A percentile compares a stretch with the other conserved stretches of the same genome.
Conservation (phyloP, 179 eudicot species). For the Beta corolliflora region DNA sequence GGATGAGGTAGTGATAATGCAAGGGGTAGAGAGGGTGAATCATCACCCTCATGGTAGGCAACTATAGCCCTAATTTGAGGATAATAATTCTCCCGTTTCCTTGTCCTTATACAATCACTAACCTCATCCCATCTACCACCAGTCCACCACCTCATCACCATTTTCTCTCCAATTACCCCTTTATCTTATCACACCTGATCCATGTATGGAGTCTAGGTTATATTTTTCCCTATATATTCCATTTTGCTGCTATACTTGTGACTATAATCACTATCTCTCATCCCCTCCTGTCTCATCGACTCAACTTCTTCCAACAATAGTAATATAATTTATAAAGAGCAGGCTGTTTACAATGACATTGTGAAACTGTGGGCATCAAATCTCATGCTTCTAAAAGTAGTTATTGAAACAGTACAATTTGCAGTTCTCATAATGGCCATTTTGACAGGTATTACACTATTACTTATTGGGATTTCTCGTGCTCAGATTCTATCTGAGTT, state of each 20-base stretch:
- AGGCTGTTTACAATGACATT: not conserved
- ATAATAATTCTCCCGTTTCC: no score
- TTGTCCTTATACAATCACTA: no score
- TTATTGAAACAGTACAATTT: not conserved
- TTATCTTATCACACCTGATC: no score
- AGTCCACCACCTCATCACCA: no score
- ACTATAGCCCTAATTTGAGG: no score
- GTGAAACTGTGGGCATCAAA: not conserved
- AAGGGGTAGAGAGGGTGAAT: no score
- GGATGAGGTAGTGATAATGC: no score
- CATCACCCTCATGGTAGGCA: no score
- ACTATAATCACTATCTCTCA: not conserved
- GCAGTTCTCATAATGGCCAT: not conserved
- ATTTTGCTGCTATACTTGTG: not conserved
- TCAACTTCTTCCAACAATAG: not conserved
- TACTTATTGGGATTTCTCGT: not conserved
- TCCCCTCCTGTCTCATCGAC: not conserved
- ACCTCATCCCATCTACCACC: no score
- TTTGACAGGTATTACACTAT: not conserved
- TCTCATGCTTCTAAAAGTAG: not conserved
- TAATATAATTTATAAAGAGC: not conserved
- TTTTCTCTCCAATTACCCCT: no score
- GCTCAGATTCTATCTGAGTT: not conserved
- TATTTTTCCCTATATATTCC: no score
- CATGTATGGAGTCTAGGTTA: no score